Conservation (phyloP, 129 eudicot species). For the Saussurea involucrata region DNA sequence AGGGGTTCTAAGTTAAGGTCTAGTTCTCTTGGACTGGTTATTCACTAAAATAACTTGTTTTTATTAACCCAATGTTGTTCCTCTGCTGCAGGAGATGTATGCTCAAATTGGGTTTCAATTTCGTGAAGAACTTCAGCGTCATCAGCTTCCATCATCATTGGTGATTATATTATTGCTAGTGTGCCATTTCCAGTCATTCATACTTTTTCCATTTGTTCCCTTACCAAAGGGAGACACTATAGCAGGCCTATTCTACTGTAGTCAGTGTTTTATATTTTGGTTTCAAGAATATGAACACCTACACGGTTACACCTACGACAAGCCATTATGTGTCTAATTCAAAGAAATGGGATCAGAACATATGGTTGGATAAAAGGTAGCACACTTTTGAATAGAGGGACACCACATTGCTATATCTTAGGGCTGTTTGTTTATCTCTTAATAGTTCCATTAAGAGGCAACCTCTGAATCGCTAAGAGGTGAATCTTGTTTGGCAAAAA, state of each 20-base stretch:
- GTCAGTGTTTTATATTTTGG: background rate
- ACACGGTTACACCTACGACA: background rate
- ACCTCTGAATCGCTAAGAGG: no score
- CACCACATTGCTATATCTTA: background rate
- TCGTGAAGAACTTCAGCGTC: constrained; percentile 68
- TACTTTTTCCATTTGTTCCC: background rate
- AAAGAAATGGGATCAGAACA: background rate
- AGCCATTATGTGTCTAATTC: background rate
- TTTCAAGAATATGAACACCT: background rate
- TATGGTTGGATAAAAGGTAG: background rate
- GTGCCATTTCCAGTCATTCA: background rate
- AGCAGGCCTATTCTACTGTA: background rate
- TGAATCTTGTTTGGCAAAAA: no score
- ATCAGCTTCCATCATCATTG: constrained; percentile 58
- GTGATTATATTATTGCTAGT: constrained; percentile 25
- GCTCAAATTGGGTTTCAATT: constrained; percentile 72
- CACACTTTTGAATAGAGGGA: background rate
- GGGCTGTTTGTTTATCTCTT: no score
- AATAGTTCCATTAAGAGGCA: no score
- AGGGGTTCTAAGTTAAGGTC: background rate
- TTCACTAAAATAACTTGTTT: background rate
- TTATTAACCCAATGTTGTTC: background rate
- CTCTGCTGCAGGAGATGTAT: constrained; percentile 68
- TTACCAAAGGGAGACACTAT: background rate
- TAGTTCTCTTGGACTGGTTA: background rate